Base-by-base conservation (phyloP, 139 green algal genomes). In the Chlamydomonas sp. region DNA sequence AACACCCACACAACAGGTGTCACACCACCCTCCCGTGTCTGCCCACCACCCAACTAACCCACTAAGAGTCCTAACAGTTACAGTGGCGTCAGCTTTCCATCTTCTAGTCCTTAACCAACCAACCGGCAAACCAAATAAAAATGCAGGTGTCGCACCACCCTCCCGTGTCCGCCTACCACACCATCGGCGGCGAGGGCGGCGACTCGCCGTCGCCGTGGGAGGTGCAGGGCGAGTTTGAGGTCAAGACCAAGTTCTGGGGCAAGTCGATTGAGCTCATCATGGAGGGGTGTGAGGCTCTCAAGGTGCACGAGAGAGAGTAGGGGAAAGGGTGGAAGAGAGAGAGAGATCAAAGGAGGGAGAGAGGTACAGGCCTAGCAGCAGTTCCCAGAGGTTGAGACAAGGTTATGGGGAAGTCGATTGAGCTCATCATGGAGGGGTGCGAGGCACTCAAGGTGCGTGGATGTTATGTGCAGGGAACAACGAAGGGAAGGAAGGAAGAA, bases 191-290 rank as follows among this genome's bases (percentile, higher is more conserved):
- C 39, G 28, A 63, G 63, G 28, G 60, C 36, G 57, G 67, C 37
- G 68, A 68, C 35, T 13, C 37, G 36, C 6, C 31, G 5, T 59
- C 4, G 4, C 13, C 16, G 20, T 38, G n/a, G 58, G 31, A 65
- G 50, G 50, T 31, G 29, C 78, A 87, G 58, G 91, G 79, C 26
- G 91, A 97, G 67, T 73, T 81, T 1, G 92, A 96, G 65, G 76
- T 94, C 50, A 90, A 89, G 78, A 91, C 71, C 80, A 95, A 92
- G 79, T 97, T 97, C 79, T 97, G 91, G 91, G 91, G 91, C 31
- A 90, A 88, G 61, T 87, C 69, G 66, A 92, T 96, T 58, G 87
- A 96, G 82, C 77, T 95, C 34, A 80, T 79, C 26, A 85, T 92
- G 24, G 26, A 57, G 28, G 81, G 76, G 3, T 73, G 76, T 66